Conservation (phyloP, 139 green algal genomes). For the Volvox reticuliferus region DNA sequence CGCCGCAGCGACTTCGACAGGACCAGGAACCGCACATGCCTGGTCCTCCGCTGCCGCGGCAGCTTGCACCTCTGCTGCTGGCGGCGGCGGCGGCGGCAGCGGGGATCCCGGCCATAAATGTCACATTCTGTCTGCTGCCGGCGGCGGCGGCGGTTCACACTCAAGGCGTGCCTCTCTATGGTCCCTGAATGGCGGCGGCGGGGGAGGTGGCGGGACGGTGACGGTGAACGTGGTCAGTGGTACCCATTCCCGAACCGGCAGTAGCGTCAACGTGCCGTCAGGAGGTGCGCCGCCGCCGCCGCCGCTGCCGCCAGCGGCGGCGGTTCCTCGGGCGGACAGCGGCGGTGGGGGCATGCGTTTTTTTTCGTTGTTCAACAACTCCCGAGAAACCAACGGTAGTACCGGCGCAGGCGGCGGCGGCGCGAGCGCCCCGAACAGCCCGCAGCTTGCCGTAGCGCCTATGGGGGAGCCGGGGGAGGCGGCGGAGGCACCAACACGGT, state of each 20-base stretch:
- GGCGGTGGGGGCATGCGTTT: not conserved
- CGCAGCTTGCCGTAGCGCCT: not conserved
- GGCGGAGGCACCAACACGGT: not conserved
- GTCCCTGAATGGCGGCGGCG: conserved; percentile 19
- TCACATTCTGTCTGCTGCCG: not conserved
- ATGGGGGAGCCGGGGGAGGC: not conserved
- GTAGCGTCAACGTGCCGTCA: not conserved
- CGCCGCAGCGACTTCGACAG: not conserved
- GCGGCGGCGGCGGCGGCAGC: not conserved
- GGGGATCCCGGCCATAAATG: not conserved
- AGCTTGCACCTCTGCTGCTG: not conserved
- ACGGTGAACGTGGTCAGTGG: too few species aligned
- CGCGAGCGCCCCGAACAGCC: not conserved
- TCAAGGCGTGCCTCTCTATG: not conserved
- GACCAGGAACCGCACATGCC: not conserved
- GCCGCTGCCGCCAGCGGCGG: not conserved
- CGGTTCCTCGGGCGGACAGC: not conserved
- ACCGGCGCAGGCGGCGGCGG: not conserved
- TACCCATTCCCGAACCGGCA: not conserved
- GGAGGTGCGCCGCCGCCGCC: not conserved
- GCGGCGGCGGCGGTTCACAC: not conserved
- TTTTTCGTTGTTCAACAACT: not conserved
- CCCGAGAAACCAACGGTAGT: not conserved
- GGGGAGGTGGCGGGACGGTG: not conserved
- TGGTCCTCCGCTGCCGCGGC: not conserved